Conservation (phyloP, 2,329 filamentous ascomycete genomes). For the Clonostachys chloroleuca region DNA sequence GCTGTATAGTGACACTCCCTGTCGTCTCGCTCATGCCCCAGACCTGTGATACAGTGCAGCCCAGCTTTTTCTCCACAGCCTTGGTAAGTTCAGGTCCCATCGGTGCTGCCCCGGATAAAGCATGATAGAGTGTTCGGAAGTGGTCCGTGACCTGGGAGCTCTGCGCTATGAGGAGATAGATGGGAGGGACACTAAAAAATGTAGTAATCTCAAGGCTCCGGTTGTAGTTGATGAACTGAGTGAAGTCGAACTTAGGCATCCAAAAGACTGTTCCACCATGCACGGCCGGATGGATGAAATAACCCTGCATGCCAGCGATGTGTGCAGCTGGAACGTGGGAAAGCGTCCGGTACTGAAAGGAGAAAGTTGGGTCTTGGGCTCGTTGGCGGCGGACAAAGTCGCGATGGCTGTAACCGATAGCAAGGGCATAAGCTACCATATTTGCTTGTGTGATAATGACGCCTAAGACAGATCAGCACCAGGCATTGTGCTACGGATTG, state of each 20-base stretch:
- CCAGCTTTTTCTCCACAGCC: conserved; percentile 26
- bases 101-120: conserved; percentile 49
- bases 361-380: conserved; percentile 12
- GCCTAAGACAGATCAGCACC: conserved; percentile 41
- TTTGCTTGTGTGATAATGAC: conserved; percentile 39
- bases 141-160: conserved; percentile 48
- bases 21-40: conserved; percentile 57
- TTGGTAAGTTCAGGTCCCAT: conserved; percentile 43
- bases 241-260: conserved; percentile 58
- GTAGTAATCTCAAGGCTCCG: conserved; percentile 43
- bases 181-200: conserved; percentile 57
- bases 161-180: conserved; percentile 55
- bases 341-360: conserved; percentile 20
- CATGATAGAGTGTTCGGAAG: conserved; percentile 42
- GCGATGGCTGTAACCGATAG: conserved; percentile 20
- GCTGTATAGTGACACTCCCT: conserved; percentile 39
- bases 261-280: conserved; percentile 49
- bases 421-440: conserved; percentile 28
- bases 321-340: conserved; percentile 40
- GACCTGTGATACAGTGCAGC: conserved; percentile 30
- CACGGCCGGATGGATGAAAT: conserved; percentile 33
- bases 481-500: conserved; percentile 42
- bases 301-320: conserved; percentile 37
- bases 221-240: conserved; percentile 47
- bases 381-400: conserved; percentile 18